Evolutionary conservation across 2,329 filamentous ascomycete species (phyloP), one percentile per base, ranked within the genome.

Genomic region (Trichoderma brevicompactum): DNA sequence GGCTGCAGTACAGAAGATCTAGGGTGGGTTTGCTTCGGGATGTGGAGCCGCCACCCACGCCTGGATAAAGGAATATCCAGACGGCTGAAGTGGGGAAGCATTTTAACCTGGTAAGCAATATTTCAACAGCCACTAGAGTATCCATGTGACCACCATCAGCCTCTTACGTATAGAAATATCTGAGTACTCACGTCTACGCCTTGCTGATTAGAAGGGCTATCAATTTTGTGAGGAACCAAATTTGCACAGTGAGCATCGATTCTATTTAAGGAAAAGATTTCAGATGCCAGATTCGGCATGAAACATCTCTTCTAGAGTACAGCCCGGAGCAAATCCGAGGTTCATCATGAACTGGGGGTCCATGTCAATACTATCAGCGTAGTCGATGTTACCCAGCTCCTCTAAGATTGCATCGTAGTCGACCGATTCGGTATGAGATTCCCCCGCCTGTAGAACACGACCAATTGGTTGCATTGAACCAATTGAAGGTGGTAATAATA

Each of bases 261-360:
- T 54, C 60, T 46, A 46, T 36, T 17, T 34, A 28, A 9, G 28
- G 23, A 17, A 38, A n/a, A 6, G n/a, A 2, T 52, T 17, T 54
- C 36, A 46, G 15, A 44, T 32, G 6, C 60, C 28, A 28, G 60
- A 46, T 9, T 54, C 40, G 9, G 17, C 40, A 28, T 63, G 49
- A 38, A 53, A 63, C 28, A 63, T 28, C 7, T 54, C 60, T 53
- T 63, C 60, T 28, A 63, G 17, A 19, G 60, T 54, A 17, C 49
- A 53, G 1, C 60, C 60, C 38, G 60, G 60, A n/a, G 60, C 60
- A 34, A 63, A 63, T 13, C 60, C 60, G 12, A 63, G 60, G 36
- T 63, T 63, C 60, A 38, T 54, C 60, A 63, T 63, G 17, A 63
- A 63, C 49, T 63, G 60, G 38, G 60, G 49, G 13, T 63, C 60